These are phyloP conservation scores for Emiliania huxleyi DNA, from an alignment of 78 protist species.

Conservation along the genomic window DNA sequence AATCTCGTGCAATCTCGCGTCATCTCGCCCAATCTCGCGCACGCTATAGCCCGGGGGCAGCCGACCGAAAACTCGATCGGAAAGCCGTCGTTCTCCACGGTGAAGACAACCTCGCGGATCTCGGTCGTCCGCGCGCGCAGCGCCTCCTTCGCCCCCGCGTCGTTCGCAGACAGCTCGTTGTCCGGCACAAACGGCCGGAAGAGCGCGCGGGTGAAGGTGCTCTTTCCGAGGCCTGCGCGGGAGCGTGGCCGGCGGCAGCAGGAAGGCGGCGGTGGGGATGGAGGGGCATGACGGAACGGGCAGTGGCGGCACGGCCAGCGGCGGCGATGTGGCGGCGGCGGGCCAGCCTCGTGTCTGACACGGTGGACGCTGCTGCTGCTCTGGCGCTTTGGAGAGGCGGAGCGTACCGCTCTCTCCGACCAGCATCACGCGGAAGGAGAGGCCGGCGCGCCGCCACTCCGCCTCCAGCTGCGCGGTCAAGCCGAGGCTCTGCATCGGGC, in stretches of 20 bases:
- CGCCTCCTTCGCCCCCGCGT: not conserved
- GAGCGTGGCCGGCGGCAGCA: too few species aligned
- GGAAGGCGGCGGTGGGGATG: too few species aligned
- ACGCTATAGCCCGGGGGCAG: too few species aligned
- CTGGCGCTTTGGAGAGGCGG: too few species aligned
- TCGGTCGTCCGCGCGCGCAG: not conserved
- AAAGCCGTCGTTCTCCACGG: constrained; percentile 4
- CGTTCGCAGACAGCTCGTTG: not conserved
- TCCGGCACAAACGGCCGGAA: not conserved
- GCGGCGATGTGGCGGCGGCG: too few species aligned
- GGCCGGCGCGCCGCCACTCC: not conserved
- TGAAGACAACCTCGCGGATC: not conserved
- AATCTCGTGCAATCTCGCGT: too few species aligned
- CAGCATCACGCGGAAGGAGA: not conserved
- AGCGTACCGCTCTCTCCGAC: constrained; percentile 16
- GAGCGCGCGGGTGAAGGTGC: constrained; percentile 11
- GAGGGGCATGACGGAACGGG: too few species aligned
- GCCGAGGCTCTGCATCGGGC: not conserved
- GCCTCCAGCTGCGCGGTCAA: not conserved
- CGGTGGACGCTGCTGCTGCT: too few species aligned
- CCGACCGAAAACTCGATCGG: not conserved
- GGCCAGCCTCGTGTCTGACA: too few species aligned
- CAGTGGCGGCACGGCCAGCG: too few species aligned
- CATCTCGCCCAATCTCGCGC: too few species aligned
- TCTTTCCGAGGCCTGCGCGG: constrained; percentile 26